A percentile compares a stretch with the other conserved stretches of the same genome.
These are phyloP conservation scores for Leccinum subtestaceum DNA, from an alignment of 768 basidiomycete species.

Conservation along the genomic window DNA sequence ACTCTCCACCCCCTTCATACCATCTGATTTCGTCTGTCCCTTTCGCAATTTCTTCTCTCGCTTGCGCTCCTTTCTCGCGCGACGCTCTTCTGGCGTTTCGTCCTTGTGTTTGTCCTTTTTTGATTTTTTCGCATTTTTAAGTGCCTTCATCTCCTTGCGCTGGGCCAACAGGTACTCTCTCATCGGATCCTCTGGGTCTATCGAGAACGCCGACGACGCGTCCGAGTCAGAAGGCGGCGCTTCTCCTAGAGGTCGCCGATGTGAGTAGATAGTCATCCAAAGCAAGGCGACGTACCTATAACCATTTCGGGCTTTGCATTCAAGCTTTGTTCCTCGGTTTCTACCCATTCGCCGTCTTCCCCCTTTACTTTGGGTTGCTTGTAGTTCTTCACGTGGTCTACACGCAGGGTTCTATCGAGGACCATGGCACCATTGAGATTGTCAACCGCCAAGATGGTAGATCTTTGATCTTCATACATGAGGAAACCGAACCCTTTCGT, in stretches of 20 bases:
- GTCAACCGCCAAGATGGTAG: slow-evolving; percentile 94
- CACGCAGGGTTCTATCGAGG: slow-evolving; percentile 80
- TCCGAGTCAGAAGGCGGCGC: slow-evolving; percentile 63
- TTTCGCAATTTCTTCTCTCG: slow-evolving; percentile 64
- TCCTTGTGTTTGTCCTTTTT: slow-evolving; percentile 67
- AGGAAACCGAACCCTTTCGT: slow-evolving; percentile 91
- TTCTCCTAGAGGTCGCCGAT: slow-evolving; percentile 39
- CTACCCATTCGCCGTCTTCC: slow-evolving; percentile 82
- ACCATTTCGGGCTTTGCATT: slow-evolving; percentile 82
- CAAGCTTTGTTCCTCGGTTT: slow-evolving; percentile 79
- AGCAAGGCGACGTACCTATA: slow-evolving; percentile 44
- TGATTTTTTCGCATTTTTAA: slow-evolving; percentile 56
- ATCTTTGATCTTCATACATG: slow-evolving; percentile 99
- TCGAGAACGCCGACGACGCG: slow-evolving; percentile 57
- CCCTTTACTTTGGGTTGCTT: slow-evolving; percentile 79
- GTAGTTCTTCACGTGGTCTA: slow-evolving; percentile 91
- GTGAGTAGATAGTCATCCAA: slow-evolving; percentile 2
- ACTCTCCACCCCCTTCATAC: slow-evolving; percentile 64
- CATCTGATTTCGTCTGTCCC: slow-evolving; percentile 51
- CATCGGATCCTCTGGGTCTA: slow-evolving; percentile 99
- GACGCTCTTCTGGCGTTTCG: slow-evolving; percentile 78
- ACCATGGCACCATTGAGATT: slow-evolving; percentile 96
- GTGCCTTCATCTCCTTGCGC: slow-evolving; percentile 65
- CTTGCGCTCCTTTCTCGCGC: slow-evolving; percentile 71
- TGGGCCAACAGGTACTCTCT: slow-evolving; percentile 83